Evolutionary conservation across 2,329 filamentous ascomycete species (phyloP).

Genomic region (Talaromyces sp.): DNA sequence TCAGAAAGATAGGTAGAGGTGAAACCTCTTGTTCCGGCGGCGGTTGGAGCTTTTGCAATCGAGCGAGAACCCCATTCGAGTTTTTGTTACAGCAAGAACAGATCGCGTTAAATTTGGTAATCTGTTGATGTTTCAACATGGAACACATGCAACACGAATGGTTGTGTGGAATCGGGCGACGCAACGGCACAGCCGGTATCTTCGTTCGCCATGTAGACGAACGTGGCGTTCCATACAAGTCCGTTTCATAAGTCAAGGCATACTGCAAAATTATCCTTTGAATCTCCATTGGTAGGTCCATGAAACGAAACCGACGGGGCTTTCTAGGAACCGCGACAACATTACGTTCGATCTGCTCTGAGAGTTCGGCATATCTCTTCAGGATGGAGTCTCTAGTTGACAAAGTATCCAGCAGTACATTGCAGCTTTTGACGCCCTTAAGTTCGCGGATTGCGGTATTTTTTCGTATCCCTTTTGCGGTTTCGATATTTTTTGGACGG

Average conservation of each 20-base stretch:
- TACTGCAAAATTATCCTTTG: slow-evolving; percentile 23
- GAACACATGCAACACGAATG: neutral
- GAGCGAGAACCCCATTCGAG: no score
- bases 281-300: slow-evolving; percentile 24
- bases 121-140: neutral
- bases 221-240: slow-evolving; percentile 11
- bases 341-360: neutral
- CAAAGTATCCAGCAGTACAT: neutral
- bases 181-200: no score
- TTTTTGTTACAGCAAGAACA: no score
- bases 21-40: no score
- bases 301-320: slow-evolving; percentile 25
- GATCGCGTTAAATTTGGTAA: neutral
- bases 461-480: slow-evolving; percentile 14
- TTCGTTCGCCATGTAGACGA: no score
- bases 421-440: neutral
- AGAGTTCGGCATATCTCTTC: neutral
- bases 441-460: slow-evolving; percentile 13
- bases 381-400: neutral
- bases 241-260: slow-evolving; percentile 18
- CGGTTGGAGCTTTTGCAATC: no score
- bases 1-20: neutral
- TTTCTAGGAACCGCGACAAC: neutral
- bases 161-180: no score
- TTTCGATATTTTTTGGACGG: slow-evolving; percentile 18